Conservation (phyloP, 2,329 filamentous ascomycete genomes). For the Tolypocladium sp. region DNA sequence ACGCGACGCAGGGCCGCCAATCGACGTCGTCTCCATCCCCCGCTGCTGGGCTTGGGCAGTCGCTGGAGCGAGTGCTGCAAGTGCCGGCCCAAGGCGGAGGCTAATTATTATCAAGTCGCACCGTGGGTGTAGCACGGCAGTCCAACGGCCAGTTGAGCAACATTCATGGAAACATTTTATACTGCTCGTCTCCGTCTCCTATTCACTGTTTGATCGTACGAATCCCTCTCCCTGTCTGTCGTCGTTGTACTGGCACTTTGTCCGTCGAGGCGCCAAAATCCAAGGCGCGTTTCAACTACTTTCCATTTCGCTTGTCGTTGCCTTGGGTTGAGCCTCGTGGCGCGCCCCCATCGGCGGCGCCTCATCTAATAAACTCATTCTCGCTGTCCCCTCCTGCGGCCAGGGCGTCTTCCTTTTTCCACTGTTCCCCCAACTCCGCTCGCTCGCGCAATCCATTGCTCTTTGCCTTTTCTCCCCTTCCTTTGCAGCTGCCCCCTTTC, state of each 20-base stretch:
- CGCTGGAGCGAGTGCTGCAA: too few relatives aligned
- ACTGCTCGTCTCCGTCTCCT: too few relatives aligned
- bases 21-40: not conserved
- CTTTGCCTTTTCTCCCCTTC: slow-evolving; percentile 2
- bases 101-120: not conserved
- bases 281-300: not conserved
- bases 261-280: not conserved
- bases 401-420: not conserved
- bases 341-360: too few relatives aligned
- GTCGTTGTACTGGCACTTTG: not conserved
- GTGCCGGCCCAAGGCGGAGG: not conserved
- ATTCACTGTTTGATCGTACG: too few relatives aligned
- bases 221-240: too few relatives aligned
- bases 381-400: not conserved
- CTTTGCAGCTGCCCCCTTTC: not conserved
- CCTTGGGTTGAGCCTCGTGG: not conserved
- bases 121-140: not conserved
- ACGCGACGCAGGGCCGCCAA: not conserved
- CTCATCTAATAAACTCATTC: not conserved
- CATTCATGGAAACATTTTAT: too few relatives aligned
- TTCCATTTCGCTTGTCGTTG: not conserved
- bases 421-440: not conserved
- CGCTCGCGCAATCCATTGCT: not conserved
- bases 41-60: not conserved
- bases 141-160: not conserved